phyloP scores from a whole-genome alignment of 2,329 filamentous ascomycete species.

The Venturia carpophila region DNA sequence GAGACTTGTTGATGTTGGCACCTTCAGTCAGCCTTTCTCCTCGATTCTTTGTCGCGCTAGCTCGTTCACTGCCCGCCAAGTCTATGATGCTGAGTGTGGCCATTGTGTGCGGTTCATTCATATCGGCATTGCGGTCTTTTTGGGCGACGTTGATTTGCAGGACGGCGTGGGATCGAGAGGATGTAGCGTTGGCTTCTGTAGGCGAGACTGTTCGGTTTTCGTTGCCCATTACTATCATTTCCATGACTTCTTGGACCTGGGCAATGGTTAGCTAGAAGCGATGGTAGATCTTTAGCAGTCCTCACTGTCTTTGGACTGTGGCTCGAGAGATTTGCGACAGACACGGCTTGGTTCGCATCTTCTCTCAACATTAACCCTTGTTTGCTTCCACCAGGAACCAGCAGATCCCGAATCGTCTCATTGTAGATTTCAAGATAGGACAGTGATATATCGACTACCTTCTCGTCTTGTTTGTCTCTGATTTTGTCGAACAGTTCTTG shows the following conservation, averaged over 20 bases:
- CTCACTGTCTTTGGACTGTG: slow-evolving; percentile 79
- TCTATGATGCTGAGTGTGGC: slow-evolving; percentile 98
- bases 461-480: slow-evolving; percentile 74
- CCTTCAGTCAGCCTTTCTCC: slow-evolving; percentile 87
- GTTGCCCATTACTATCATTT: slow-evolving; percentile 95
- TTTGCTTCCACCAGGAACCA: slow-evolving; percentile 78
- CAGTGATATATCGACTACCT: slow-evolving; percentile 80
- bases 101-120: slow-evolving; percentile 96
- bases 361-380: slow-evolving; percentile 84
- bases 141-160: slow-evolving; percentile 94
- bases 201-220: slow-evolving; percentile 92
- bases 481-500: slow-evolving; percentile 98
- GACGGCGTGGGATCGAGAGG: slow-evolving; percentile 92
- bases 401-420: slow-evolving; percentile 90
- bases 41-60: slow-evolving; percentile 92
- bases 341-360: slow-evolving; percentile 87
- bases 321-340: slow-evolving; percentile 81
- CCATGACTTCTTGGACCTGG: slow-evolving; percentile 80
- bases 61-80: slow-evolving; percentile 88
- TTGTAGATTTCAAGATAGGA: slow-evolving; percentile 99
- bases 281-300: not conserved
- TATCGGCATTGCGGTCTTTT: slow-evolving; percentile 84
- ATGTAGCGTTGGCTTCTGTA: slow-evolving; percentile 94
- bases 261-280: slow-evolving; percentile 23
- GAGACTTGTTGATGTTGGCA: slow-evolving; percentile 98